phyloP scores from a whole-genome alignment of 2,329 filamentous ascomycete species.

The Aspergillus sp. region DNA sequence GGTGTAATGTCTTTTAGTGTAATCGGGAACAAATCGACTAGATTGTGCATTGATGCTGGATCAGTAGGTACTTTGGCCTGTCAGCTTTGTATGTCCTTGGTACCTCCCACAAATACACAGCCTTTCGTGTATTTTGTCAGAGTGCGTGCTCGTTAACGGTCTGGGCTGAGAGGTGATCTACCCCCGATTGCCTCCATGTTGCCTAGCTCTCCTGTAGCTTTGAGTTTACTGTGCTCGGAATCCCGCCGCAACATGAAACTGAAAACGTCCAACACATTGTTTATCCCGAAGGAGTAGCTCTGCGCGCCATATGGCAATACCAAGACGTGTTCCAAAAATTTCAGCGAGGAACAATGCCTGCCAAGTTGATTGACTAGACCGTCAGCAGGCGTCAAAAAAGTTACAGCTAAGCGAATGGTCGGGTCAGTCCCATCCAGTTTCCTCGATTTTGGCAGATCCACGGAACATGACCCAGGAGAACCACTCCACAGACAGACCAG shows the following conservation, averaged over 20 bases:
- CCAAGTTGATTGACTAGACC: neutral
- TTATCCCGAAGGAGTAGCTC: neutral
- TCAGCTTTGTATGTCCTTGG: neutral
- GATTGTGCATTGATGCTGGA: neutral
- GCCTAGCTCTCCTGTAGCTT: neutral
- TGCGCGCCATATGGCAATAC: neutral
- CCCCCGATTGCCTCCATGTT: neutral
- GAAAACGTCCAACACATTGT: neutral
- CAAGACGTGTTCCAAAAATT: neutral
- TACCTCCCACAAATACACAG: neutral
- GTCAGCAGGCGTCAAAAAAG: neutral
- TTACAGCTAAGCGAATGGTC: neutral
- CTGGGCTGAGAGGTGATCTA: neutral
- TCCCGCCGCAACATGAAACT: neutral
- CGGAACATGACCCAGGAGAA: neutral
- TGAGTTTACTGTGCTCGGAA: conserved; percentile 2
- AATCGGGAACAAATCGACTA: neutral
- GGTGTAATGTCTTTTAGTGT: neutral
- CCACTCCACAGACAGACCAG: neutral
- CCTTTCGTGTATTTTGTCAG: neutral
- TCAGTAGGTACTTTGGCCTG: neutral
- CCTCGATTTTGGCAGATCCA: neutral
- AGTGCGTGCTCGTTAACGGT: neutral
- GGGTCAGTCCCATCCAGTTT: neutral
- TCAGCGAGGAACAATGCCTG: neutral